These are phyloP conservation scores for Hibiscus trionum DNA, from an alignment of 345 rosid genomes.

Conservation along the genomic window DNA sequence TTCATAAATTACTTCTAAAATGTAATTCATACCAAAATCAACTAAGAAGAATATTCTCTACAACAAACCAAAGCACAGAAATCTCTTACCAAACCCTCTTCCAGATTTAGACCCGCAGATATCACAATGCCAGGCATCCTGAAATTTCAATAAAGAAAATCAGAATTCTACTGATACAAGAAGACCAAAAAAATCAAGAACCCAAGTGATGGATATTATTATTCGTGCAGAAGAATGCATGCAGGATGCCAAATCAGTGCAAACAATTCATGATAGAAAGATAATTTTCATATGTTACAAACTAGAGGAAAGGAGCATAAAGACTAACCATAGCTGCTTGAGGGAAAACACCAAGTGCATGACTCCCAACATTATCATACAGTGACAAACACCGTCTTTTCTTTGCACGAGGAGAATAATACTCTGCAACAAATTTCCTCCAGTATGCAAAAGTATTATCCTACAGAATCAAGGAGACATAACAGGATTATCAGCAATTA, in stretches of 20 bases:
- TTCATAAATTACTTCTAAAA: not conserved
- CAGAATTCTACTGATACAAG: not conserved
- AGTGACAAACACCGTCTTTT: conserved; percentile 92
- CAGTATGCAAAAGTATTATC: conserved; percentile 83
- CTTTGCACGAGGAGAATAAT: conserved; percentile 95
- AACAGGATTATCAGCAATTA: conserved; percentile 12
- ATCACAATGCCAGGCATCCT: conserved; percentile 99
- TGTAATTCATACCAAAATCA: not conserved
- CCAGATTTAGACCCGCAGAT: conserved; percentile 90
- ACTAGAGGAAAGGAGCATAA: conserved; percentile 1
- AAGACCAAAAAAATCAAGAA: not conserved
- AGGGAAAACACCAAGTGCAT: conserved; percentile 90
- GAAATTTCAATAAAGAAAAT: conserved; percentile 11
- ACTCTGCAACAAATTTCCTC: conserved; percentile 92
- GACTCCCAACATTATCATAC: conserved; percentile 86
- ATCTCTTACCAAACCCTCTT: conserved; percentile 90
- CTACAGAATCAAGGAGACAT: conserved; percentile 33
- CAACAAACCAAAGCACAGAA: not conserved
- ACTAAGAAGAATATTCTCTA: not conserved
- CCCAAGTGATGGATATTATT: not conserved
- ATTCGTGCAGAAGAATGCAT: not conserved
- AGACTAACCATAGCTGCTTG: conserved; percentile 88
- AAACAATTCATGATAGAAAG: not conserved
- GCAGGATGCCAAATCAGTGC: not conserved
- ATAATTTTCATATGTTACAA: not conserved